Percentiles rank a stretch among this genome's conserved stretches.
phyloP scores from a whole-genome alignment of 2,329 filamentous ascomycete genomes.

The Orbilia quercus region DNA sequence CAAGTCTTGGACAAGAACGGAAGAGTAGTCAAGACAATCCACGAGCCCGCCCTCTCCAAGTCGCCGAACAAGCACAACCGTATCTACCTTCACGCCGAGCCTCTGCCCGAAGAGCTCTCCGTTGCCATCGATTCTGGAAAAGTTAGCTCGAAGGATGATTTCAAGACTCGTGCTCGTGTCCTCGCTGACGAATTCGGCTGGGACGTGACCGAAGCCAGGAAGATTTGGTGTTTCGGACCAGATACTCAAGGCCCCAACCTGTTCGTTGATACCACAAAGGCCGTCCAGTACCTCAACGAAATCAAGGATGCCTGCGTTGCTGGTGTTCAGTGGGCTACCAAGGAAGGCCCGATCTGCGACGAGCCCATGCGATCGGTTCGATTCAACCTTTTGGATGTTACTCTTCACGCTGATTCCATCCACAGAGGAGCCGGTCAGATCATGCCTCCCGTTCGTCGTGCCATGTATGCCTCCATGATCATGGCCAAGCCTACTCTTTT shows the following conservation, averaged over 20 bases:
- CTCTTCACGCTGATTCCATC: conserved; percentile 98
- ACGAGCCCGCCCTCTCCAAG: conserved; percentile 84
- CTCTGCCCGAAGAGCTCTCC: conserved; percentile 89
- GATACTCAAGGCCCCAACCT: conserved; percentile 95
- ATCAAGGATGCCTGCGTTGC: conserved; percentile 99
- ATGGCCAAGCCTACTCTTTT: conserved; percentile 90
- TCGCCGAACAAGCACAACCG: conserved; percentile 99
- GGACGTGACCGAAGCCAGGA: conserved; percentile 99
- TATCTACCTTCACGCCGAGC: conserved; percentile 94
- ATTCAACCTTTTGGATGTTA: conserved; percentile 99
- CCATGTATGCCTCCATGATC: conserved; percentile 91
- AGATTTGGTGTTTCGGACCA: conserved; percentile 99
- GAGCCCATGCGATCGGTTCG: conserved; percentile 97
- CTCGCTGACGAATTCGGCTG: conserved; percentile 97
- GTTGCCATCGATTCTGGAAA: conserved; percentile 90
- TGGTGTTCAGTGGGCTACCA: conserved; percentile 99
- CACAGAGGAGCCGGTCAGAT: conserved; percentile 99
- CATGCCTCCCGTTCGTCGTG: conserved; percentile 97
- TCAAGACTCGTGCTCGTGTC: conserved; percentile 97
- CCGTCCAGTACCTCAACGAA: conserved; percentile 99
- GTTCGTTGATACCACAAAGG: conserved; percentile 99
- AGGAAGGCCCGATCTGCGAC: conserved; percentile 96
- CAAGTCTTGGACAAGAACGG: conserved; percentile 66
- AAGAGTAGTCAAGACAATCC: background rate
- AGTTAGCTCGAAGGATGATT: conserved; percentile 94